Base-by-base conservation (phyloP, 352 stramenopile genomes). In the Pythium periplocum region DNA sequence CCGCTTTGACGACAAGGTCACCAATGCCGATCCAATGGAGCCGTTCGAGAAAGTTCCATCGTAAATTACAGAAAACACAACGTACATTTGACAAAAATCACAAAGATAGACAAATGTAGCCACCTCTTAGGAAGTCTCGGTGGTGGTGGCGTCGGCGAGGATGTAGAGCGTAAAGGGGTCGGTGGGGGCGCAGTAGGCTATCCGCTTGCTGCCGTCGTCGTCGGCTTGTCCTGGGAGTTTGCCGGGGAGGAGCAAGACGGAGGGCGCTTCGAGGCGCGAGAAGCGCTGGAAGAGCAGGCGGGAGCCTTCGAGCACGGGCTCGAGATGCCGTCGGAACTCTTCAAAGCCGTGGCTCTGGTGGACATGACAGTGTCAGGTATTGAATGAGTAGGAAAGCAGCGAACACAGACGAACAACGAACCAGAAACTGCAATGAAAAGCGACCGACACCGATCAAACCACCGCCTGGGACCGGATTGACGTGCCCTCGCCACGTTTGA, bases 91-190 rank as follows among this genome's bases (percentile, higher is more conserved):
- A 4, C 9, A 7, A 51, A 51, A 11, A 31, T 52, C 17, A 26
- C 17, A 26, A 26, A 26, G 0, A 26, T 26, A 26, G 17, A 26
- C 17, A 26, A 26, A 26, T 26, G 17, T 26, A 26, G 17, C 17
- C 17, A 26, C 17, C 17, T 26, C 17, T 26, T 26, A 26, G n/a
- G 11, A 11, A 38, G 30, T 33, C 7, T 50, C 41, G 4, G 17
- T 35, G 4, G 17, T 38, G n/a, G 40, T 43, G 12, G 50, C 33
- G 32, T 66, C 41, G 26, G 55, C 42, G 11, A 81, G 51, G 38
- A 90, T 66, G 52, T 85, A 91, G 38, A 91, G 51, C 31, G 78
- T 91, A 67, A 90, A 83, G 8, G 81, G 78, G 50, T 91, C 78
- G 30, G 83, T 58, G 6, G 61, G 53, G 2, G 76, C 66, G 44